phyloP scores from a whole-genome alignment of 108 stramenopile genomes.

The Nannochloropsis salina region DNA sequence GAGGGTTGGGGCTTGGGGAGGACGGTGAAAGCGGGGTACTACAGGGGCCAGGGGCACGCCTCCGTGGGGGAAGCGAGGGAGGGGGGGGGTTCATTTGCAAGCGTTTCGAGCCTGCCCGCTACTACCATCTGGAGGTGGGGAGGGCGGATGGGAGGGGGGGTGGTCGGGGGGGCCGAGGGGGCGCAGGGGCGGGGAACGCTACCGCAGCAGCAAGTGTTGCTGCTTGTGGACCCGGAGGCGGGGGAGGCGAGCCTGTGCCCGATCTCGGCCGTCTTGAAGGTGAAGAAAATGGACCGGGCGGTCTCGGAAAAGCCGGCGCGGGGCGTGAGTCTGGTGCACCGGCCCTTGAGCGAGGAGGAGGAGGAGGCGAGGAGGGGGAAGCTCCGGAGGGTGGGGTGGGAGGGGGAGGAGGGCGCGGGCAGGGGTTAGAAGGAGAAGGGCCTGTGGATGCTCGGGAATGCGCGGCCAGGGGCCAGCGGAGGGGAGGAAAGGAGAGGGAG shows the following conservation, averaged over 20 bases:
- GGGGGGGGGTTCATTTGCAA: neutral
- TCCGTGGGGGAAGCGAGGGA: neutral
- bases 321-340: neutral
- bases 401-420: neutral
- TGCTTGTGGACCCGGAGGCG: neutral
- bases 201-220: neutral
- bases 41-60: neutral
- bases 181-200: neutral
- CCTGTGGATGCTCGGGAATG: too few relatives aligned
- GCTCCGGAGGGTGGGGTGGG: neutral
- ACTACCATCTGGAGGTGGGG: neutral
- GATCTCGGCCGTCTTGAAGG: neutral
- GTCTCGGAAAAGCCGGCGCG: constrained; percentile 8
- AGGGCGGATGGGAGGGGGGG: neutral
- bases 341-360: neutral
- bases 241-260: neutral
- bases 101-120: neutral
- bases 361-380: neutral
- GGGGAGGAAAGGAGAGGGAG: neutral
- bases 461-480: too few relatives aligned
- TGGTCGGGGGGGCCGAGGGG: neutral
- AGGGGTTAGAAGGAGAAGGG: neutral
- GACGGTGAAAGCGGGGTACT: neutral
- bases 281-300: neutral
- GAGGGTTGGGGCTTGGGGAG: neutral